Evolutionary conservation across 257 asterid species (phyloP).

Genomic region (Solanum sejunctum): DNA sequence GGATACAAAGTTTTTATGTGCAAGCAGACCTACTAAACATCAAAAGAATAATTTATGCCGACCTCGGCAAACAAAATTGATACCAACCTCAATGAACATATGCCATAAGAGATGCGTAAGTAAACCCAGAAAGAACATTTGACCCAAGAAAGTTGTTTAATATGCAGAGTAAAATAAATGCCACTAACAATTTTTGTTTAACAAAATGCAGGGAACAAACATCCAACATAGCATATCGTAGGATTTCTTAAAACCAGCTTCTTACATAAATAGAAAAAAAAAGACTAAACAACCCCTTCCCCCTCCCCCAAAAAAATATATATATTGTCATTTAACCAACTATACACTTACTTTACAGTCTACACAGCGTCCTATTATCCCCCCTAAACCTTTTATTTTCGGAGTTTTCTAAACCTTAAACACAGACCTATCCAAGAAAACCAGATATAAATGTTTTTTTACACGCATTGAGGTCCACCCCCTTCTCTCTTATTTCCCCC

Average conservation of each 20-base stretch:
- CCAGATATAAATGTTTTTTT: no score
- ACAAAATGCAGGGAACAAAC: not conserved
- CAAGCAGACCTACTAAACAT: not conserved
- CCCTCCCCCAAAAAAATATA: no score
- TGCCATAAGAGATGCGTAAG: not conserved
- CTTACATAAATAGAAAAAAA: not conserved
- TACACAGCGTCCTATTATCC: no score
- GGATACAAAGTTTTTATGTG: not conserved
- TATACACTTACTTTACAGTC: no score
- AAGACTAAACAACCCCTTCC: no score
- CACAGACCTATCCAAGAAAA: no score
- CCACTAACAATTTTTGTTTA: not conserved
- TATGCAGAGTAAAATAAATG: not conserved
- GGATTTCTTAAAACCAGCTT: not conserved
- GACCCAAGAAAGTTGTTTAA: not conserved
- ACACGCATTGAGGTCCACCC: no score
- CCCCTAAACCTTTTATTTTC: no score
- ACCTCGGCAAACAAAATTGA: not conserved
- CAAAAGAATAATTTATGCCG: not conserved
- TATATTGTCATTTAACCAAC: no score
- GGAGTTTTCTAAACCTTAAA: no score
- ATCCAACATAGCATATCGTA: not conserved
- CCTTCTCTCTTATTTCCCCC: no score
- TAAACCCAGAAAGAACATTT: not conserved
- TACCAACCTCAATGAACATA: not conserved